A percentile compares a stretch with the other conserved stretches of the same genome.
phyloP scores from a whole-genome alignment of 2,329 filamentous ascomycete species.

The Colletotrichum tropicicola region DNA sequence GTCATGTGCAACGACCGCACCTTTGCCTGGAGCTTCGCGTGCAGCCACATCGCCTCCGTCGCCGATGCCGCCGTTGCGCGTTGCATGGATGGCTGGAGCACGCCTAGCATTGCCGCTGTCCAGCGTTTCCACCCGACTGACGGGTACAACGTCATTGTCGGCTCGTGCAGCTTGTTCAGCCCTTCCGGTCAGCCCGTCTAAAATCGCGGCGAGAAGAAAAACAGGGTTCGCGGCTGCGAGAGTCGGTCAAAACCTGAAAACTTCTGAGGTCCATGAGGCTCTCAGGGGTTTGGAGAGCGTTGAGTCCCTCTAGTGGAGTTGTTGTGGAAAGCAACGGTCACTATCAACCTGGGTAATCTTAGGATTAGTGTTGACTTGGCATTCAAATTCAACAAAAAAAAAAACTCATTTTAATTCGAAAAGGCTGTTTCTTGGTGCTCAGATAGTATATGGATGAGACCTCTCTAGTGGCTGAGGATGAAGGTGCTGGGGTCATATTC shows the following conservation, averaged over 20 bases:
- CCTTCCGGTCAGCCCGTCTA: neutral
- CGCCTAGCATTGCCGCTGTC: neutral
- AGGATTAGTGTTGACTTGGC: too few species aligned
- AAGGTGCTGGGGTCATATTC: too few species aligned
- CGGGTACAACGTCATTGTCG: neutral
- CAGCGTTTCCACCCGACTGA: neutral
- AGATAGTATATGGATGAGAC: too few species aligned
- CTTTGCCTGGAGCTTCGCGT: neutral
- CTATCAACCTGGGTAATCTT: too few species aligned
- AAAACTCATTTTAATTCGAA: too few species aligned
- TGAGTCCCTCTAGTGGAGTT: too few species aligned
- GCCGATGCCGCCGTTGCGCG: neutral
- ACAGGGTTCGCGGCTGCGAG: neutral
- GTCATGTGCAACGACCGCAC: neutral
- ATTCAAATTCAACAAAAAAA: too few species aligned
- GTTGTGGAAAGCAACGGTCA: too few species aligned
- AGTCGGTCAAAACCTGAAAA: too few species aligned
- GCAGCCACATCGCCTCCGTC: neutral
- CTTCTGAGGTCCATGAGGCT: too few species aligned
- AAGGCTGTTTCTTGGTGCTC: too few species aligned
- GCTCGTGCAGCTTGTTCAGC: neutral
- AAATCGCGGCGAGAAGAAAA: neutral
- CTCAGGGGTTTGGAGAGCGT: neutral
- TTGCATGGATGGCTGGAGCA: neutral
- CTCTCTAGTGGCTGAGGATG: too few species aligned